Evolutionary conservation across 148 eudicot species (phyloP).

Genomic region (Vaccinium darrowii): DNA sequence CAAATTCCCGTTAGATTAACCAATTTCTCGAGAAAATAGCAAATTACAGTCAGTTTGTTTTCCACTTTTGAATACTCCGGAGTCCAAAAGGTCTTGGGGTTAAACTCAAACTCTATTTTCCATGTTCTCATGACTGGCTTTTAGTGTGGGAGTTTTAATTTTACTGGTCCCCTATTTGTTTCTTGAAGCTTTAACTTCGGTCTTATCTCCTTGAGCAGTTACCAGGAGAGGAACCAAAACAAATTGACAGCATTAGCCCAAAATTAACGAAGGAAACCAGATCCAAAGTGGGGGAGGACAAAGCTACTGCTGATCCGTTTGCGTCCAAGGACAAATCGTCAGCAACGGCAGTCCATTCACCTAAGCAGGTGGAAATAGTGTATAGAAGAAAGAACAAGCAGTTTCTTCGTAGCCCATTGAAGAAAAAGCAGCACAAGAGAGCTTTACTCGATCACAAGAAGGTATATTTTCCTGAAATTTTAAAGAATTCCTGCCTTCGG

Average conservation of each 20-base stretch:
- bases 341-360: conserved; percentile 8
- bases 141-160: neutral
- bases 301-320: conserved; percentile 21
- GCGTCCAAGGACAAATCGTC: conserved; percentile 21
- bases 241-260: conserved; percentile 20
- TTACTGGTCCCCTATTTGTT: neutral
- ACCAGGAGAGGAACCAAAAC: conserved; percentile 26
- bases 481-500: neutral
- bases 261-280: conserved; percentile 17
- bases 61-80: neutral
- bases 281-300: conserved; percentile 22
- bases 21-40: too few species aligned
- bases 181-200: neutral
- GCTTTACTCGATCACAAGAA: conserved; percentile 16
- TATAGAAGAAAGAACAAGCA: conserved; percentile 15
- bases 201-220: conserved; percentile 8
- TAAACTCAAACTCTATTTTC: conserved; percentile 4
- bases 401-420: conserved; percentile 13
- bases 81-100: neutral
- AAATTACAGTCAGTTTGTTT: too few species aligned
- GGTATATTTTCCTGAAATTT: conserved; percentile 31
- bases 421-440: conserved; percentile 25
- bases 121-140: neutral
- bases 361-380: conserved; percentile 10
- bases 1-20: neutral